These are phyloP conservation scores for Termitomyces sp. DNA, from an alignment of 768 basidiomycete genomes.

Conservation along the genomic window DNA sequence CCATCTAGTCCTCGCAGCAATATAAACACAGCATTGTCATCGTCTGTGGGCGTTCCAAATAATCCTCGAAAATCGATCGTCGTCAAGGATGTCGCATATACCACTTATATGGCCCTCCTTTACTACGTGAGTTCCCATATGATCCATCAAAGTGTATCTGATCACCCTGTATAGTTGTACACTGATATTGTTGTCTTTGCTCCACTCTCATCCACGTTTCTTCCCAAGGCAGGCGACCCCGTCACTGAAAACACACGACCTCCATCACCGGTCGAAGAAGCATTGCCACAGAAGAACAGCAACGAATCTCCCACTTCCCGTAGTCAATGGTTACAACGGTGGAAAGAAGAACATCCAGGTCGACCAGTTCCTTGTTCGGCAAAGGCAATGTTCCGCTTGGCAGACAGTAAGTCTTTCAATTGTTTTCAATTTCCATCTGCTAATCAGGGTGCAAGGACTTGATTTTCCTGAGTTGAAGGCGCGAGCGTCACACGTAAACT, in stretches of 20 bases:
- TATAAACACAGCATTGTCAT: background rate
- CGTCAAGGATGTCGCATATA: slow-evolving; percentile 46
- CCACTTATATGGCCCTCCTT: slow-evolving; percentile 42
- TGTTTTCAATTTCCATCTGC: background rate
- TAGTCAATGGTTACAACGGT: slow-evolving; percentile 70
- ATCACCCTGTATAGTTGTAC: slow-evolving; percentile 53
- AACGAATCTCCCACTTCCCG: slow-evolving; percentile 21
- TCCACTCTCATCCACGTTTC: slow-evolving; percentile 71
- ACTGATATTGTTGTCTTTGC: slow-evolving; percentile 83
- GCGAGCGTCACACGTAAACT: slow-evolving; percentile 52
- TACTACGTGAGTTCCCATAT: slow-evolving; percentile 58
- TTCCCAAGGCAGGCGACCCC: slow-evolving; percentile 20
- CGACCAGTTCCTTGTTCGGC: slow-evolving; percentile 72
- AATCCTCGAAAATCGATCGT: slow-evolving; percentile 25
- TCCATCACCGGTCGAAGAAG: slow-evolving; percentile 22
- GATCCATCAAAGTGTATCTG: background rate
- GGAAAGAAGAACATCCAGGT: slow-evolving; percentile 55
- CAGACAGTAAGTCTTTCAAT: slow-evolving; percentile 57
- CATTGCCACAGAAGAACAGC: slow-evolving; percentile 14
- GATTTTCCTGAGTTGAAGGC: slow-evolving; percentile 69
- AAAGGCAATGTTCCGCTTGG: slow-evolving; percentile 78
- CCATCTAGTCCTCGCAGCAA: slow-evolving; percentile 18
- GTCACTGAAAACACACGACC: slow-evolving; percentile 17
- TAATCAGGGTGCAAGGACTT: slow-evolving; percentile 40
- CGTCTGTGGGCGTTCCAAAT: background rate